phyloP scores from a whole-genome alignment of 1,139 yeast species.

The Blastobotrys buckinghamii region DNA sequence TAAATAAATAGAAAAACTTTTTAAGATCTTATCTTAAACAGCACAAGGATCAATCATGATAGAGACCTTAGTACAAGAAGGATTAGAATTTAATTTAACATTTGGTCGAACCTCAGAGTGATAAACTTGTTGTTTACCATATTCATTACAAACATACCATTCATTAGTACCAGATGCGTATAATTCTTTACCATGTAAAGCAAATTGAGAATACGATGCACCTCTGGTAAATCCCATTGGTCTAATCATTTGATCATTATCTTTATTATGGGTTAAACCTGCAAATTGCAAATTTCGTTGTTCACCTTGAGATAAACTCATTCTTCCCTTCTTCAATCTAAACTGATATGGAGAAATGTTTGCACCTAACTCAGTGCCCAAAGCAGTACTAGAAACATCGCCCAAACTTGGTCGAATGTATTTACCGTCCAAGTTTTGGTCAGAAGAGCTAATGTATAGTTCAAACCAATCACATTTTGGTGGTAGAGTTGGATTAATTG shows the following conservation, averaged over 20 bases:
- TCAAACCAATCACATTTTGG: too few species aligned
- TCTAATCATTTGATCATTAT: too few species aligned
- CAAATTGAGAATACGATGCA: background rate
- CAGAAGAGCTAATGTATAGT: too few species aligned
- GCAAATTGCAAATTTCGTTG: too few species aligned
- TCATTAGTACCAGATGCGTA: slow-evolving; percentile 1
- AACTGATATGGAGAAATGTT: too few species aligned
- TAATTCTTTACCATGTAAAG: background rate
- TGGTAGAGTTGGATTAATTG: background rate
- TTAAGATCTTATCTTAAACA: background rate
- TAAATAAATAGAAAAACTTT: background rate
- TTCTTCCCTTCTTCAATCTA: too few species aligned
- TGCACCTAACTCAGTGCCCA: too few species aligned
- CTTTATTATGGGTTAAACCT: too few species aligned
- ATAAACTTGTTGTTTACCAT: background rate
- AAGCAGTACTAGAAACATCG: too few species aligned
- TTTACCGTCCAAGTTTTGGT: too few species aligned
- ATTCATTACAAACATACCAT: slow-evolving; percentile 4
- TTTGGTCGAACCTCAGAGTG: background rate
- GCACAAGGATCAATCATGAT: background rate
- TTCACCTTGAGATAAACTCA: too few species aligned
- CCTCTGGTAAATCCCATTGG: background rate
- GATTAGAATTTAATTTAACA: background rate
- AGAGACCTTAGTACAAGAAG: background rate
- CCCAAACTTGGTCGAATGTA: too few species aligned